Evolutionary conservation across 2,329 filamentous ascomycete species (phyloP), one percentile per base, ranked within the genome.

Genomic region (Ophiostoma sp.): DNA sequence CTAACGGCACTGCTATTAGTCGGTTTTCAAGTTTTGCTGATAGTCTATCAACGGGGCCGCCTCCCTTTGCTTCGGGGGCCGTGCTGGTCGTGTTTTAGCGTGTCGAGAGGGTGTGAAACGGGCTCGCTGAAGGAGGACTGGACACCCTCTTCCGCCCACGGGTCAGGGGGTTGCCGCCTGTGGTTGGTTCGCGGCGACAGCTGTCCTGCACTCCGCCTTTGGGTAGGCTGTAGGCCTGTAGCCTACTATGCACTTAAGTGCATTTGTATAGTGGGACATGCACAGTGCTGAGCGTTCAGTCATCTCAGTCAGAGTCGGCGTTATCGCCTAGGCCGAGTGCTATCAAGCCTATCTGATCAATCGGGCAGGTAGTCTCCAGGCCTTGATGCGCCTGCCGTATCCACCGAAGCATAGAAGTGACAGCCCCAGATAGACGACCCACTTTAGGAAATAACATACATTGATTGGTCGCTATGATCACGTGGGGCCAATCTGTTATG

Each of bases 391-490:
- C 48, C 52, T 57, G 52, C 52, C 52, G 23, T 57, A 57, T 57
- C 52, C 52, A 57, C 52, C 52, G 52, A 57, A 57, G 52, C 23
- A 27, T 27, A 57, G n/a, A 57, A 27, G 23, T 27, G 48, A 10
- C 48, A 7, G 48, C 20, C 48, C 48, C 48, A 54, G 48, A 54
- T 6, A 54, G 23, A 11, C 4, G 52, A 1, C 4, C 48, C 36
- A 13, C 31, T 65, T 27, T 6, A 7, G 10, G 4, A 13, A 39
- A 48, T 44, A 31, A 33, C 65, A 66, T 52, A 39, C 31, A 20
- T 7, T 70, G 65, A 70, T 70, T 70, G 65, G 69, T 7, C 27
- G 10, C 13, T 7, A 7, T 5, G 35, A 62, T 70, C 69, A 70
- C 69, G 69, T 70, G 69, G 57, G 65, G 15, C 36, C 23, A 3